Evolutionary conservation across 257 asterid genomes (phyloP).

Genomic region (Forsythia suspensa): DNA sequence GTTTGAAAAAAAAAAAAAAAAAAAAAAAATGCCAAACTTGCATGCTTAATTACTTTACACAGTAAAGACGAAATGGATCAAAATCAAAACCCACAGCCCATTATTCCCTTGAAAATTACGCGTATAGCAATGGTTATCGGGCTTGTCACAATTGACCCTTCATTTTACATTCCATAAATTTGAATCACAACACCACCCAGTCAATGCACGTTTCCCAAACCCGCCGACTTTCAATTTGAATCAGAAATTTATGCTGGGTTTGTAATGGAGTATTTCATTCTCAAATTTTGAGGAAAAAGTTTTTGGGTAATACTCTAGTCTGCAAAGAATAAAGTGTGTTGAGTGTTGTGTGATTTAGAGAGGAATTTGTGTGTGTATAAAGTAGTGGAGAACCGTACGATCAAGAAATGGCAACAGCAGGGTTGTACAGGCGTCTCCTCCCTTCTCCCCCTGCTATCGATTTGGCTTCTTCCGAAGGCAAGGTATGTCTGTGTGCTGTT

Average conservation of each 20-base stretch:
- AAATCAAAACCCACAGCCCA: no score
- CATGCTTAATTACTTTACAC: no score
- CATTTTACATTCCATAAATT: neutral
- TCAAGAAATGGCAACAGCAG: conserved; percentile 68
- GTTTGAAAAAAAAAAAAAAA: no score
- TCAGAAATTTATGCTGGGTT: neutral
- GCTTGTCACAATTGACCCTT: neutral
- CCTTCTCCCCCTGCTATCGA: conserved; percentile 93
- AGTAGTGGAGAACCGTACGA: neutral
- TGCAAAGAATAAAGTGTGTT: neutral
- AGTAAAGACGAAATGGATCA: no score
- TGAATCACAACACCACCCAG: neutral
- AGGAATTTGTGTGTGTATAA: neutral
- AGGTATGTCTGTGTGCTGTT: conserved; percentile 41
- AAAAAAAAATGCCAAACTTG: no score
- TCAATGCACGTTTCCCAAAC: neutral
- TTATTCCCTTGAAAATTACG: no score
- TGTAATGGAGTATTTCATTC: neutral
- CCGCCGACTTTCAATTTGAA: neutral
- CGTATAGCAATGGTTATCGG: neutral
- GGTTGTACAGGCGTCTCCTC: conserved; percentile 78
- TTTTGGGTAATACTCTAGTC: neutral
- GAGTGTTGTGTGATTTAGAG: neutral
- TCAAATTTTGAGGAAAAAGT: neutral
- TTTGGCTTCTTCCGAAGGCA: conserved; percentile 87